phyloP scores from a whole-genome alignment of 352 stramenopile genomes.

The Globisporangium mamillatum region DNA sequence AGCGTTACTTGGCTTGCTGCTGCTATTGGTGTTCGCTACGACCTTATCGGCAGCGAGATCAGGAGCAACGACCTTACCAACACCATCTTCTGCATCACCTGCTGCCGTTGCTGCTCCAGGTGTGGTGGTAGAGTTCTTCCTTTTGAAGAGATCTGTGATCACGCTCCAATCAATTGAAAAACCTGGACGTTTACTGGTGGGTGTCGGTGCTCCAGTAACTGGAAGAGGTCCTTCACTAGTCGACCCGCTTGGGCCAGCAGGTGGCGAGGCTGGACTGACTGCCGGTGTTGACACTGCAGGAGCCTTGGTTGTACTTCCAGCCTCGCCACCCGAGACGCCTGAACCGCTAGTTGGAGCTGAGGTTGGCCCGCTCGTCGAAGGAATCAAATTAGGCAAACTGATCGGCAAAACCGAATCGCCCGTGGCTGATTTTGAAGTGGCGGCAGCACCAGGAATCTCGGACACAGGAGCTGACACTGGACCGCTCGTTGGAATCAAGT shows the following conservation, averaged over 20 bases:
- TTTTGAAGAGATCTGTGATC: neutral
- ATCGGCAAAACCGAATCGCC: neutral
- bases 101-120: neutral
- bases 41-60: constrained; percentile 4
- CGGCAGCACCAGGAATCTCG: too few relatives aligned
- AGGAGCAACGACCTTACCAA: constrained; percentile 8
- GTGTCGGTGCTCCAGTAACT: neutral
- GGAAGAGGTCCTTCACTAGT: neutral
- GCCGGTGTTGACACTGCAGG: neutral
- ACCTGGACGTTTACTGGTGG: neutral
- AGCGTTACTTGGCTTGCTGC: neutral
- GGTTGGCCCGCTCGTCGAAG: neutral
- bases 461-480: neutral
- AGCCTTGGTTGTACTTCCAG: neutral
- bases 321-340: neutral
- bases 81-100: neutral
- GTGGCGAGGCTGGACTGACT: neutral
- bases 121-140: constrained; percentile 7
- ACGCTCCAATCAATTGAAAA: neutral
- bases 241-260: neutral
- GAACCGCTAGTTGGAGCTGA: neutral
- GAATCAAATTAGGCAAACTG: neutral
- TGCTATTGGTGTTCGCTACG: constrained; percentile 1
- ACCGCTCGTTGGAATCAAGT: neutral
- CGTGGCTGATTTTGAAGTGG: neutral